Percentiles rank a stretch among this genome's conserved stretches.
phyloP scores from a whole-genome alignment of 352 stramenopile species.

The Thraustotheca clavata region DNA sequence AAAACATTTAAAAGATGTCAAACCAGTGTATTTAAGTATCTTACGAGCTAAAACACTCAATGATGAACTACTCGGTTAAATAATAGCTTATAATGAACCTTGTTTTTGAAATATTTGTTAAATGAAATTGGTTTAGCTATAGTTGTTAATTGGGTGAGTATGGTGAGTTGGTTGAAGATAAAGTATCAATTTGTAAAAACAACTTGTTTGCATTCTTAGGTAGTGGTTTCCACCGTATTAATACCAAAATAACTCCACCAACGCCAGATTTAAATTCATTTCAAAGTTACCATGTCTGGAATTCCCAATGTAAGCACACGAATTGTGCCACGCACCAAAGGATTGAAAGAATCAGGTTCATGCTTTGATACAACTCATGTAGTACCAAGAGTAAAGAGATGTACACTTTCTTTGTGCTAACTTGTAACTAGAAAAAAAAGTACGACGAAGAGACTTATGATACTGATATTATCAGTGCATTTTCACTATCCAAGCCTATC shows the following conservation, averaged over 20 bases:
- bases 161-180: background rate
- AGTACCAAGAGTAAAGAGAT: slow-evolving; percentile 26
- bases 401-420: background rate
- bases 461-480: slow-evolving; percentile 61
- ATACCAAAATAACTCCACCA: background rate
- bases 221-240: background rate
- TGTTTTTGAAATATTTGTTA: background rate
- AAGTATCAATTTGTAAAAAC: no score
- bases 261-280: background rate
- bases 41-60: background rate
- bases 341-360: slow-evolving; percentile 86
- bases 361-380: slow-evolving; percentile 91
- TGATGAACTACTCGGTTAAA: background rate
- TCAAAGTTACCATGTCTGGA: slow-evolving; percentile 33
- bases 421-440: slow-evolving; percentile 38
- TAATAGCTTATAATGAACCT: background rate
- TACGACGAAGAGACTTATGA: slow-evolving; percentile 68
- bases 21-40: slow-evolving; percentile 13
- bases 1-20: slow-evolving; percentile 19
- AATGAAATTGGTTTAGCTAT: background rate
- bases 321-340: slow-evolving; percentile 66
- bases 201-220: no score
- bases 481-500: slow-evolving; percentile 87
- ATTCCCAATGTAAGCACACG: slow-evolving; percentile 79
- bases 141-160: background rate